Percentiles rank a stretch among this genome's conserved stretches.
These are phyloP conservation scores for Paramecium caudatum DNA, from an alignment of 73 alveolate genomes.

Conservation along the genomic window DNA sequence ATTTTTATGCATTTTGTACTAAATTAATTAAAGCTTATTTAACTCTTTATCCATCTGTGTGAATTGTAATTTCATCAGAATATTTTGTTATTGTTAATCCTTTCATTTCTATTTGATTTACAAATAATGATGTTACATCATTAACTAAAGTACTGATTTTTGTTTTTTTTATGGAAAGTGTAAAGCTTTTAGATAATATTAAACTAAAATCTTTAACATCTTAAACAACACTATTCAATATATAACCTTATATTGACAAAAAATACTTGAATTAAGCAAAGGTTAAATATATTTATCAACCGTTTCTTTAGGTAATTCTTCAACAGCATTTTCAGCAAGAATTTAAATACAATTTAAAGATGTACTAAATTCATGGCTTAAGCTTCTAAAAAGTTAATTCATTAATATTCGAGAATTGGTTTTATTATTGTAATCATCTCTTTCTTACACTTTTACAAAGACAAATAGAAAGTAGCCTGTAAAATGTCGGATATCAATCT, in stretches of 20 bases:
- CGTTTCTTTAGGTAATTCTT: neutral
- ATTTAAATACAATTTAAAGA: constrained; percentile 47
- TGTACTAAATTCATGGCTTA: constrained; percentile 63
- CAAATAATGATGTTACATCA: neutral
- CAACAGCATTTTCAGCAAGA: constrained; percentile 55
- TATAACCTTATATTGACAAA: neutral
- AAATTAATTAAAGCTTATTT: constrained; percentile 7
- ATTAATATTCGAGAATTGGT: neutral
- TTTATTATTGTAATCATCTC: constrained; percentile 51
- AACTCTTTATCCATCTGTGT: constrained; percentile 30
- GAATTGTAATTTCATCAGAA: neutral
- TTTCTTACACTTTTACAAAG: neutral
- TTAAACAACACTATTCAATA: constrained; percentile 38
- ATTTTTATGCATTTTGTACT: constrained; percentile 51
- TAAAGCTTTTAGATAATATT: constrained; percentile 35
- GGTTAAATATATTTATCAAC: constrained; percentile 16
- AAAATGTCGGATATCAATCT: neutral
- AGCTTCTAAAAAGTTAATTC: constrained; percentile 56
- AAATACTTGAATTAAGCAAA: constrained; percentile 12
- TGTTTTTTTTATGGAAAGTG: neutral
- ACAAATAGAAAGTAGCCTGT: neutral
- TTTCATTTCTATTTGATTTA: constrained; percentile 5
- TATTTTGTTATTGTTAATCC: constrained; percentile 20
- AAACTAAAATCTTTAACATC: constrained; percentile 52
- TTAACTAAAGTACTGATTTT: neutral